Evolutionary conservation across 1,284 basidiomycete species (phyloP), one percentile per base, ranked within the genome.

Genomic region (Sutorius eximius): DNA sequence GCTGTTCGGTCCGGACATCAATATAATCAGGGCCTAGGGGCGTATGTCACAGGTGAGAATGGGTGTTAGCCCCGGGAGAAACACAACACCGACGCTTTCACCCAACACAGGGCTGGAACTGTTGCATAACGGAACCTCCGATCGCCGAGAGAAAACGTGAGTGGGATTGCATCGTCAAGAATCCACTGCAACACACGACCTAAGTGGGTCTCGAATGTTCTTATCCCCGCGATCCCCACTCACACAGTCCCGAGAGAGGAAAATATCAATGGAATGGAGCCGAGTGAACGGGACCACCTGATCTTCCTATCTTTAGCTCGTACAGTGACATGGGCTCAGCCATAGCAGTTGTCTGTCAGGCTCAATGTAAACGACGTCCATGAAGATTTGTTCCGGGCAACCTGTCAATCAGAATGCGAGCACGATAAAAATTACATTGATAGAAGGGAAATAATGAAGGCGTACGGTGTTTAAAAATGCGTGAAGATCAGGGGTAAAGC

Each of bases 1-100:
- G 46, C 38, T 59, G 34, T 43, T 63, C 53, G 56, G 62, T 48
- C 50, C 61, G 5, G 27, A 44, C 27, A 33, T 51, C 24, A 34
- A 45, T 27, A 5, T 4, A 16, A 6, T 11, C 18, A 46, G 42
- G 46, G 9, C 24, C 13, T 11, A 5, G 46, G 24, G n/a, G 27
- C 9, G 13, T 20, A 20, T 5, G 18, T 15, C 43, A 44, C 11
- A 5, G 15, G 36, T 46, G 34, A 27, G 34, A 46, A 27, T 9
- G 24, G 7, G 13, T 10, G 42, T 7, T 10, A 13, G 3, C 12
- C 15, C 18, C 18, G n/a, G 7, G 29, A 15, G 18, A 9, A 16
- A 36, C 5, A 3, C 10, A 37, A n/a, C n/a, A 18, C 24, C 24
- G n/a, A 8, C 12, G 6, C 10, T 29, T 18, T 18, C 42, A 12